A percentile compares a stretch with the other conserved stretches of the same genome.
These are phyloP conservation scores for Colletotrichum tabaci DNA, from an alignment of 2,329 filamentous ascomycete genomes.

Conservation along the genomic window DNA sequence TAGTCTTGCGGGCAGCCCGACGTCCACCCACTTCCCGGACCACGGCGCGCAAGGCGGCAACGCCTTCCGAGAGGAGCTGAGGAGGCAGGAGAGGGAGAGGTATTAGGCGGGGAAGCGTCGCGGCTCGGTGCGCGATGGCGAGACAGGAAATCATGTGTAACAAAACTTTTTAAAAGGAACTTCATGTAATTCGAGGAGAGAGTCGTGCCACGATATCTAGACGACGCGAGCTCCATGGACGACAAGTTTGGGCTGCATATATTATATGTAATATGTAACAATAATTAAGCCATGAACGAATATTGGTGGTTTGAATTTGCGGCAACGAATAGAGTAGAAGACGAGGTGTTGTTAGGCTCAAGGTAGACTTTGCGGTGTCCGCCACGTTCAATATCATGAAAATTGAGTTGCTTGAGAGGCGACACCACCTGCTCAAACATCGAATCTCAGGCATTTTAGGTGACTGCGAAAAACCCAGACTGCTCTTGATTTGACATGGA, in stretches of 20 bases:
- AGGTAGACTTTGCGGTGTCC: no score
- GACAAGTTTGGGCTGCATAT: conserved; percentile 9
- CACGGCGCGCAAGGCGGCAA: conserved; percentile 56
- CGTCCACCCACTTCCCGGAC: conserved; percentile 58
- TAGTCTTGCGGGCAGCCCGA: conserved; percentile 64
- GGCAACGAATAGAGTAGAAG: no score
- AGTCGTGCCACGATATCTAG: conserved; percentile 7
- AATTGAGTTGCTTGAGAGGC: no score
- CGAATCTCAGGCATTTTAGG: no score
- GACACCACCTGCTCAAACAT: no score
- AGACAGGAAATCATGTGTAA: background rate
- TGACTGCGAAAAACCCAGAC: no score
- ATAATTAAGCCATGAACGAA: conserved; percentile 28
- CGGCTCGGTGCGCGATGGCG: background rate
- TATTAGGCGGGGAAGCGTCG: conserved; percentile 41
- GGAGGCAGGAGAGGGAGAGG: conserved; percentile 61
- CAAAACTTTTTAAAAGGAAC: background rate
- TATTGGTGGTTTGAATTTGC: no score
- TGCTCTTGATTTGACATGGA: no score
- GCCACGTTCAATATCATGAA: no score
- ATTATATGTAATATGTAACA: conserved; percentile 32
- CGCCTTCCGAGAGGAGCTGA: conserved; percentile 65
- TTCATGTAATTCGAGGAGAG: conserved; percentile 7
- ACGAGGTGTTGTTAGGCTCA: no score
- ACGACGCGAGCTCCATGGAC: conserved; percentile 15